Evolutionary conservation across 2,329 filamentous ascomycete genomes (phyloP), one percentile per base, ranked within the genome.

Genomic region (Blastomyces emzantsi): DNA sequence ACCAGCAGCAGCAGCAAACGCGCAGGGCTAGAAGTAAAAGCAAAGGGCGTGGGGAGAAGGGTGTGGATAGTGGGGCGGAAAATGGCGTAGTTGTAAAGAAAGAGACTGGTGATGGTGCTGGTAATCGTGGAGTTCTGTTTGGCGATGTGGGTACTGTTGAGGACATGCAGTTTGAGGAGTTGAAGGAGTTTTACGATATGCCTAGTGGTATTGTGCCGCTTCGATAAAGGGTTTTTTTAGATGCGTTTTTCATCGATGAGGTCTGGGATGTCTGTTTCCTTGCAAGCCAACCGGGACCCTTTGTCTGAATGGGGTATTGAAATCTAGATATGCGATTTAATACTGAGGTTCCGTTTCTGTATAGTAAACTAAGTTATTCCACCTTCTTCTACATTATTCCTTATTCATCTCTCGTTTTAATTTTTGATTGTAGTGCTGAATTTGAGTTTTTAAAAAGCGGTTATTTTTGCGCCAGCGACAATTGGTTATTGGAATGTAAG

Each of bases 111-210:
- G 43, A 30, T 25, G 45, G n/a, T 36, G 17, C 13, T 30, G 45
- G 13, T 28, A 36, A n/a, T 33, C 22, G 39, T 6, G 52, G 43
- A 30, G 51, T 58, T 39, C 30, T 33, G 11, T 8, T 13, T 36
- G 19, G 22, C 22, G 25, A 17, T 6, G 25, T 66, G 25, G 68
- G 69, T 41, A 68, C 69, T 41, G 72, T 73, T 55, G 74, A 72
- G 39, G 69, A 69, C 19, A 15, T 45, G 30, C 69, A 73, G 15
- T 67, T 70, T 41, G 71, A 73, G 30, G 71, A 76, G 39, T 68
- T 78, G 64, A 73, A 73, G 65, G 76, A 78, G 63, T 76, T 73
- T 61, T 78, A 78, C 68, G 76, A 74, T 39, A 64, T 73, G 33
- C 75, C 75, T n/a, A 73, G 65, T 64, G 73, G 72, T 2, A 66